Conservation (phyloP, 257 asterid genomes). For the Osmanthus fragrans region DNA sequence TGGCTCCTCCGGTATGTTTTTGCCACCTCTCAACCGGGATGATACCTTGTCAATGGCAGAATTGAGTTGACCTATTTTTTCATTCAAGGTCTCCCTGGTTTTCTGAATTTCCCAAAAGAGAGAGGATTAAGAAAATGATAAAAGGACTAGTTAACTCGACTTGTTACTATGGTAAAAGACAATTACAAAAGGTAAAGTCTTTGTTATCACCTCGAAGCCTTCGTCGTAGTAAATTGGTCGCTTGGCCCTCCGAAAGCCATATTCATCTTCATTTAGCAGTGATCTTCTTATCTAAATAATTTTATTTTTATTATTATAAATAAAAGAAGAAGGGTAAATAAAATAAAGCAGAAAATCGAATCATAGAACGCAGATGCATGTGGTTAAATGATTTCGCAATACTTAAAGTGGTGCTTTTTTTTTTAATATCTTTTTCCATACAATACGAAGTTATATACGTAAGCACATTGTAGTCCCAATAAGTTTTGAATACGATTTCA, state of each 20-base stretch:
- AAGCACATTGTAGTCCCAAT: neutral
- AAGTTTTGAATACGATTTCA: too few relatives aligned
- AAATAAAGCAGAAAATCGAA: constrained; percentile 11
- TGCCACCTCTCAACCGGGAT: constrained; percentile 81
- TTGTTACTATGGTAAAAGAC: constrained; percentile 1
- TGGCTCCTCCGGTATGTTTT: constrained; percentile 52
- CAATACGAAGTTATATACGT: too few relatives aligned
- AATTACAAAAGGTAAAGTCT: constrained; percentile 11
- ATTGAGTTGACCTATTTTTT: constrained; percentile 75
- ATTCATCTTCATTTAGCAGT: constrained; percentile 76
- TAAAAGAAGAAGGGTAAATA: neutral
- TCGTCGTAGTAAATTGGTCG: constrained; percentile 76
- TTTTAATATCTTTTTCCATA: neutral
- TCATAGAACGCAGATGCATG: neutral
- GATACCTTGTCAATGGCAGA: constrained; percentile 85
- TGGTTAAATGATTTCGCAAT: neutral
- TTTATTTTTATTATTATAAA: neutral
- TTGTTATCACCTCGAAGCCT: constrained; percentile 64
- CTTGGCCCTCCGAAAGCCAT: constrained; percentile 72
- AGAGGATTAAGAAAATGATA: constrained; percentile 2
- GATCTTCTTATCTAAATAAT: constrained; percentile 67
- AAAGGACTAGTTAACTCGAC: neutral
- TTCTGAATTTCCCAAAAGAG: constrained; percentile 48
- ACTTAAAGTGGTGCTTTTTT: neutral
- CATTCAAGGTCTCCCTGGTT: constrained; percentile 71